Conservation (phyloP, 345 rosid species). For the Brassica cretica region DNA sequence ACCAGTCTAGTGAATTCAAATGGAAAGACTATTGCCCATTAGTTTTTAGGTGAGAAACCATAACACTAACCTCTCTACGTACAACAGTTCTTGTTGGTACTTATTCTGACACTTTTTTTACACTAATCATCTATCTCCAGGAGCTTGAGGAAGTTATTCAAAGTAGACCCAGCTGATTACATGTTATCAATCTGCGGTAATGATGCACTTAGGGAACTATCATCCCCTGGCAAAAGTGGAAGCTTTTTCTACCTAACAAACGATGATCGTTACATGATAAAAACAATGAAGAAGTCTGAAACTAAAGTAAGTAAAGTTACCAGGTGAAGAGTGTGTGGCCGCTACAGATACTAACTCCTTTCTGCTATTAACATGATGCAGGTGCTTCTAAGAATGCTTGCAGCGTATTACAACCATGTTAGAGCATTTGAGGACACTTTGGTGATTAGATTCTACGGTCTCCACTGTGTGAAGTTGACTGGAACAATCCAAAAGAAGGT, state of each 20-base stretch:
- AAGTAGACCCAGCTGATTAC: conserved; percentile 94
- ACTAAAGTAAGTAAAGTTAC: conserved; percentile 57
- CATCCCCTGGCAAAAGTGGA: conserved; percentile 98
- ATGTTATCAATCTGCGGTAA: conserved; percentile 95
- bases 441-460: conserved; percentile 39
- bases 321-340: not conserved
- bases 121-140: conserved; percentile 37
- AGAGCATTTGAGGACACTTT: conserved; percentile 80
- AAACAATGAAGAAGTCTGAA: conserved; percentile 90
- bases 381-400: conserved; percentile 95
- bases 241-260: conserved; percentile 90
- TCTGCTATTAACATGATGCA: conserved; percentile 26
- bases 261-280: conserved; percentile 91
- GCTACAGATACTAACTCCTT: conserved; percentile 5
- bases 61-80: not conserved
- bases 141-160: conserved; percentile 84
- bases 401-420: conserved; percentile 84
- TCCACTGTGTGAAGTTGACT: conserved; percentile 80
- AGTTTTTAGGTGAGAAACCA: conserved; percentile 68
- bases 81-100: not conserved
- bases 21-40: conserved; percentile 97
- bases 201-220: conserved; percentile 88
- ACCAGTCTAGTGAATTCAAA: conserved; percentile 75
- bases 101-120: not conserved
- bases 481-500: conserved; percentile 90